Conservation (phyloP, 257 asterid species). For the Forsythia viridissima region DNA sequence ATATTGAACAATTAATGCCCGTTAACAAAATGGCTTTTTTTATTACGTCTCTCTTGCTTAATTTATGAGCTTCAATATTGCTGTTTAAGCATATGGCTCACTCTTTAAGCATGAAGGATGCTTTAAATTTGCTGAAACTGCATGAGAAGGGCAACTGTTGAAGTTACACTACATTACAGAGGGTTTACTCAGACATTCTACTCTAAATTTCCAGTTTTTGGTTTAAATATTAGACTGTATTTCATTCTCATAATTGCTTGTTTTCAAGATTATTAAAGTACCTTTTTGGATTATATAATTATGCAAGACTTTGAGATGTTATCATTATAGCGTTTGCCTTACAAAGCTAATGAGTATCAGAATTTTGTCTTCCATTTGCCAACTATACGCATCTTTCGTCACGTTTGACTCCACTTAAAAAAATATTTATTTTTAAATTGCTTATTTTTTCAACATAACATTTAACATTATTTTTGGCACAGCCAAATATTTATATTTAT, state of each 20-base stretch:
- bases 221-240: neutral
- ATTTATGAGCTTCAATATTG: too few species aligned
- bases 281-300: neutral
- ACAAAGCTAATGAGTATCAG: neutral
- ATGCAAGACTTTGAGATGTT: conserved; percentile 2
- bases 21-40: too few species aligned
- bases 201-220: neutral
- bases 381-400: neutral
- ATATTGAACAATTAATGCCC: neutral
- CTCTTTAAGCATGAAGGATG: conserved; percentile 30
- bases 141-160: conserved; percentile 41
- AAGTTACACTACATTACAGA: conserved; percentile 5
- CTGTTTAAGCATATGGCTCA: neutral
- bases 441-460: neutral
- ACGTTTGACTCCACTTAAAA: neutral
- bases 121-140: conserved; percentile 38
- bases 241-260: neutral
- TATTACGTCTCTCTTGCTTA: too few species aligned
- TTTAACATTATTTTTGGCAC: neutral
- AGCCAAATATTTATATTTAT: neutral
- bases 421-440: neutral
- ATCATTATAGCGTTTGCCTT: neutral
- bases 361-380: neutral
- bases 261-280: neutral
- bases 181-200: neutral